These are phyloP conservation scores for Blastocystis sp. DNA, from an alignment of 352 stramenopile species.

Conservation along the genomic window DNA sequence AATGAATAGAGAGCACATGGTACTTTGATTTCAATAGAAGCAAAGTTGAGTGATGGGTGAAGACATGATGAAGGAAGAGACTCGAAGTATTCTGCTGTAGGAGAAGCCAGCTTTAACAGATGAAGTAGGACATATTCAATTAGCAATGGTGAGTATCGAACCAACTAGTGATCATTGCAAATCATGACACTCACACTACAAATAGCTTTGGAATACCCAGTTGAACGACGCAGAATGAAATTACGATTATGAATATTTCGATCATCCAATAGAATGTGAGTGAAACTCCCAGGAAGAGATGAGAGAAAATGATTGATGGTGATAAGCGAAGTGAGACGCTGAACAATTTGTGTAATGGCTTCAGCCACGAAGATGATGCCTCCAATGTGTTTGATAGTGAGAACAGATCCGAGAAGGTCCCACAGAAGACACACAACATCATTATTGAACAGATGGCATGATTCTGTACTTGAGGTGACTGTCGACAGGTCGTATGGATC, in stretches of 20 bases:
- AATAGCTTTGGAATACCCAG: constrained; percentile 27
- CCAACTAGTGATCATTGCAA: neutral
- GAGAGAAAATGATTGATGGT: neutral
- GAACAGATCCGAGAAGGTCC: constrained; percentile 33
- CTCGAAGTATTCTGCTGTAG: constrained; percentile 24
- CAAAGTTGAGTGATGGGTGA: constrained; percentile 5
- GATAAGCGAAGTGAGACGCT: neutral
- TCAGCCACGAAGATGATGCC: constrained; percentile 56
- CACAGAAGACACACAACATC: constrained; percentile 24
- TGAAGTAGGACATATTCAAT: neutral
- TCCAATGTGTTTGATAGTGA: constrained; percentile 56
- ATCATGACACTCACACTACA: neutral
- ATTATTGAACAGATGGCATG: neutral
- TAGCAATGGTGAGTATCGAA: neutral
- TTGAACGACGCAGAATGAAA: constrained; percentile 55
- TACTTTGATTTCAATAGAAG: neutral
- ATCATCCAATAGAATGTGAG: constrained; percentile 2
- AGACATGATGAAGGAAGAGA: constrained; percentile 19
- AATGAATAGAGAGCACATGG: no score
- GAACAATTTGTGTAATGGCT: constrained; percentile 9
- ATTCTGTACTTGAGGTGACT: no score
- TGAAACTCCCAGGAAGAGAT: neutral
- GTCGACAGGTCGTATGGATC: neutral
- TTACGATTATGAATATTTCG: constrained; percentile 46
- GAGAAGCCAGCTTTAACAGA: constrained; percentile 24